These are phyloP conservation scores for Cystobasidium pallidum DNA, from an alignment of 1,284 basidiomycete species.

Conservation along the genomic window DNA sequence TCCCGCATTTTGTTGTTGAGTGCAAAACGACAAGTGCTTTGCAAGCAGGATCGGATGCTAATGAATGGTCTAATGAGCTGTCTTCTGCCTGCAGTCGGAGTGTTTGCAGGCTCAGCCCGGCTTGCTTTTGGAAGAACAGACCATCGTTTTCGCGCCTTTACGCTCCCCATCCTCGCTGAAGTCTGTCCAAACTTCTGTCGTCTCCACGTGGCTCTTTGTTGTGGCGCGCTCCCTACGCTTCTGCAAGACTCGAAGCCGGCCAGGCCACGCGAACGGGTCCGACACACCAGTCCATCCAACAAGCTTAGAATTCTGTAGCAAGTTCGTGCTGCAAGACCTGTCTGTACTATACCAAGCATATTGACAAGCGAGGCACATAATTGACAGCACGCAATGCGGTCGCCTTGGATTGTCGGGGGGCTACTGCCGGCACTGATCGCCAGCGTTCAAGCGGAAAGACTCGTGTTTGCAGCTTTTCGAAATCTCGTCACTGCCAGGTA, in stretches of 20 bases:
- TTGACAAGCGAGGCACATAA: no score
- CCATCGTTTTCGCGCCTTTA: no score
- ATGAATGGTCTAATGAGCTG: background rate
- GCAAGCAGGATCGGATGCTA: background rate
- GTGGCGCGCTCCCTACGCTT: background rate
- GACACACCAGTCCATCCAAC: no score
- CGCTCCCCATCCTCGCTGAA: background rate
- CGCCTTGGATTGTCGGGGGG: background rate
- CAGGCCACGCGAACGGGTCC: background rate
- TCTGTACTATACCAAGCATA: no score
- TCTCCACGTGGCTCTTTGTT: background rate
- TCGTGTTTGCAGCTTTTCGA: conserved; percentile 19
- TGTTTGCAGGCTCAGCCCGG: no score
- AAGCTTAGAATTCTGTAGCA: no score
- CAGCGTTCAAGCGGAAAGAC: conserved; percentile 10
- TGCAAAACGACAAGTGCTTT: background rate
- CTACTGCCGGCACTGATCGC: conserved; percentile 12
- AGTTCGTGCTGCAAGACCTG: no score
- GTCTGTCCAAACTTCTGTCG: background rate
- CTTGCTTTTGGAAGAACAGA: no score
- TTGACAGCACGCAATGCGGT: no score
- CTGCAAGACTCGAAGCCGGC: background rate
- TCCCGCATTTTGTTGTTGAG: background rate
- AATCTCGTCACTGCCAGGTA: conserved; percentile 25
- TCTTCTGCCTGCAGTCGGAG: background rate